Base-by-base conservation (phyloP, 306 rosid genomes). In the Glycine soja region DNA sequence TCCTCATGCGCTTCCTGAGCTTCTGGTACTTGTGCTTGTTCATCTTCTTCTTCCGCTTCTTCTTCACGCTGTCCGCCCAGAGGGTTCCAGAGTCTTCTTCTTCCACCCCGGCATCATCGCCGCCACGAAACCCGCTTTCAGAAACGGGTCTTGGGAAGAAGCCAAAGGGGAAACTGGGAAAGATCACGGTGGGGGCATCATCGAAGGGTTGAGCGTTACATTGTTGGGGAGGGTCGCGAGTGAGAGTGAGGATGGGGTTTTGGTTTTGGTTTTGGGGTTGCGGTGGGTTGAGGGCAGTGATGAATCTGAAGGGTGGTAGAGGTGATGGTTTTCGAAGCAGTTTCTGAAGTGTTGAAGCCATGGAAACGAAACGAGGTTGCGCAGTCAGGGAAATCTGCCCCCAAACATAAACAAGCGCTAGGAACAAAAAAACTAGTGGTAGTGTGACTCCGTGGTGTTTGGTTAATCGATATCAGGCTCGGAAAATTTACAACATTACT, bases 41-140 rank as follows among this genome's bases (percentile, higher is more conserved):
- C 94, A 90, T 91, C 89, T 93, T 91, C 79, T 36, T 83, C 82
- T 90, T 93, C 82, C 97, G 88, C 90, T 91, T 93, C 97, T 91
- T 93, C 91, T 93, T 93, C 81, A 86, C 90, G 77, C 97, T 93
- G 67, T 91, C 96, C 2, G 97, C 94, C 97, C 97, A 91, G 15
- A 91, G 40, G 42, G 72, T 87, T 66, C 84, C 52, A 14, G 88
- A 82, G 78, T 85, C 90, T 73, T 38, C 90, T 73, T 88, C 63
- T 57, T 18, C 32, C 9, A 43, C 88, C 66, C n/a, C 81, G n/a
- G 18, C 70, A 30, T 66, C 85, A 77, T 76, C 89, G 14, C 79
- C 67, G 48, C 84, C 43, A 19, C 13, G 74, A 79, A 48, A 63
- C 79, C 83, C 87, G 74, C 30, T 71, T 46, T 80, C 70, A 13